Conservation (phyloP, 2,329 filamentous ascomycete genomes). For the Monosporascus sp. region DNA sequence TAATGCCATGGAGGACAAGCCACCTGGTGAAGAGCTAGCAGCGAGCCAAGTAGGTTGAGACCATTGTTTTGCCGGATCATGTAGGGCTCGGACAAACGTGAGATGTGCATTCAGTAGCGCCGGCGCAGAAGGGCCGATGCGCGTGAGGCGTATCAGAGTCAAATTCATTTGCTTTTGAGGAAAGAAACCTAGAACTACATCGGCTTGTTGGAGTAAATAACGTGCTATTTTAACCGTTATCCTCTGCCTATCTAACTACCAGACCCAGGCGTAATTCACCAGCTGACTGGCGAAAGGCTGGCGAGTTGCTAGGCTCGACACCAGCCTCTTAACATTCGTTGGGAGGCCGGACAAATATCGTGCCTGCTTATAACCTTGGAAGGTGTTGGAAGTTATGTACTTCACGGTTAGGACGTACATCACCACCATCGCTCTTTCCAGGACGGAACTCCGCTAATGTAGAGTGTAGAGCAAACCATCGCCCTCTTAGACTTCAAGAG, state of each 20-base stretch:
- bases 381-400: too few species aligned
- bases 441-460: neutral
- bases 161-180: neutral
- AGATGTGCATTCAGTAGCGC: neutral
- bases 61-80: conserved; percentile 13
- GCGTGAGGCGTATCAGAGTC: too few species aligned
- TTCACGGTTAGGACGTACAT: too few species aligned
- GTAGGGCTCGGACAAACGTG: neutral
- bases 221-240: too few species aligned
- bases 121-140: neutral
- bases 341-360: too few species aligned
- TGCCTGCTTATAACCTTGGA: too few species aligned
- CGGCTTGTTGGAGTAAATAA: too few species aligned
- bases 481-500: neutral
- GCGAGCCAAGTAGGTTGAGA: conserved; percentile 22
- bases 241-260: too few species aligned
- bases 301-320: too few species aligned
- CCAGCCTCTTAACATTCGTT: too few species aligned
- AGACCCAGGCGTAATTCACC: too few species aligned
- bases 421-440: neutral
- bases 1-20: conserved; percentile 11
- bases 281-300: too few species aligned
- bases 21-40: conserved; percentile 15
- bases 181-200: neutral
- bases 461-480: neutral